Base-by-base conservation (phyloP, 164 flowering plant species). In the Chimonanthus salicifolius region DNA sequence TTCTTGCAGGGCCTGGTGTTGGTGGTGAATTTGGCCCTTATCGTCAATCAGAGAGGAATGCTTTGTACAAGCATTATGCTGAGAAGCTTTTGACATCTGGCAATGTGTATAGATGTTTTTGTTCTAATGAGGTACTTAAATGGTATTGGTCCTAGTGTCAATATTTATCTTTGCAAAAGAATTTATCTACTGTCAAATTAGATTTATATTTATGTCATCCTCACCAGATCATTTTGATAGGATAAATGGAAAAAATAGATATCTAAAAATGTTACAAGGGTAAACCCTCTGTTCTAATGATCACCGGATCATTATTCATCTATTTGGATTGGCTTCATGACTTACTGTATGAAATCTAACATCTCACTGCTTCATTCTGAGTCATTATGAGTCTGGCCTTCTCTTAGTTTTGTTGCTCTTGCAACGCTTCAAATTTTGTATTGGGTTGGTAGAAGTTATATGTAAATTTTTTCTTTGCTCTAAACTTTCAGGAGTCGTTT, bases 11-110 rank as follows among this genome's bases (percentile, higher is more conserved):
- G 5, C 99, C 98, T 75, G 88, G 80, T 62, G 77, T 87, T 80
- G 97, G 96, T 83, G 99, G 99, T 68, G 90, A 88, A 18, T 91
- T 83, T 86, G 98, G 98, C 60, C 98, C 99, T 6, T 95, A 95
- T 80, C 79, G 98, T 69, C 99, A 95, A 73, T 95, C 98, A 48
- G 99, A 95, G 78, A 86, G 99, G 51, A 95, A 93, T 84, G 77
- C 79, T 49, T 73, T 95, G 72, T 95, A 95, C 81, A 90, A 88
- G 83, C 83, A 93, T 64, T 83, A 86, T 74, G 96, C 97, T 1
- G 88, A 95, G 72, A 85, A 87, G 78, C 95, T 95, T 67, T 74
- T 95, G 67, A 82, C 87, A 49, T 87, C 90, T 71, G 94, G 94
- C 80, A 86, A 89, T 73, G 99, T 87, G 72, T 95, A 95, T 78